Evolutionary conservation across 306 rosid genomes (phyloP).

Genomic region (Cercis canadensis): DNA sequence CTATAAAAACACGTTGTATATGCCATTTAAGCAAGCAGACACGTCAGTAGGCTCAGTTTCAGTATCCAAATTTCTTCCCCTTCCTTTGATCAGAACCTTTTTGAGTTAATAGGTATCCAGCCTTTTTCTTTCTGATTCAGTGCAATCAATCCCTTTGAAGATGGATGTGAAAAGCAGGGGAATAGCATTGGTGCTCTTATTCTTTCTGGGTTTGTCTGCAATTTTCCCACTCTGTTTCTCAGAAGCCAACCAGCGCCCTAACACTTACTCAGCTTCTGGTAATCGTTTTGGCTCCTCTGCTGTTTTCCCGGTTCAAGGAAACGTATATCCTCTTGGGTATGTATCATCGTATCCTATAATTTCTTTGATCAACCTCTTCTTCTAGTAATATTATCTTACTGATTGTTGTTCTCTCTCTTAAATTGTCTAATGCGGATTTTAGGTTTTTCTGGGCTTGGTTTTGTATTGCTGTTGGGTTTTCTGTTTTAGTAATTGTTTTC

Average conservation of each 20-base stretch:
- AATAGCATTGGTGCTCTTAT: conserved; percentile 17
- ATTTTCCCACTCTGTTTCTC: conserved; percentile 47
- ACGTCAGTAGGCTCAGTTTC: neutral
- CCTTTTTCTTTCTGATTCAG: neutral
- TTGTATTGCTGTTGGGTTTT: neutral
- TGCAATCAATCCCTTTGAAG: neutral
- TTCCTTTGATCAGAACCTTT: neutral
- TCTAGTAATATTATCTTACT: conserved; percentile 10
- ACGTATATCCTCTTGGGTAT: conserved; percentile 87
- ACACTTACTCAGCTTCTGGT: neutral
- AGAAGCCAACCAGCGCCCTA: conserved; percentile 34
- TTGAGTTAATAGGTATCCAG: neutral
- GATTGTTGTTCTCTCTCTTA: neutral
- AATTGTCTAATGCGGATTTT: neutral
- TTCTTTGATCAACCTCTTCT: neutral
- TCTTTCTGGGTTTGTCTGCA: conserved; percentile 43
- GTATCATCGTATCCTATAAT: conserved; percentile 8
- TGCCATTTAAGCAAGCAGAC: neutral
- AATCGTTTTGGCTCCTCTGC: conserved; percentile 36
- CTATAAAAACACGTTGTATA: too few species aligned
- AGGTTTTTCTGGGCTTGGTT: neutral
- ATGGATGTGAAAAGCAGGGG: conserved; percentile 28
- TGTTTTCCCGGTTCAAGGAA: conserved; percentile 57
- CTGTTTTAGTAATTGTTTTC: neutral
- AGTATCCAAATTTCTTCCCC: neutral